These are phyloP conservation scores for Sanghuangporus baumii DNA, from an alignment of 1,284 basidiomycete genomes.

Conservation along the genomic window DNA sequence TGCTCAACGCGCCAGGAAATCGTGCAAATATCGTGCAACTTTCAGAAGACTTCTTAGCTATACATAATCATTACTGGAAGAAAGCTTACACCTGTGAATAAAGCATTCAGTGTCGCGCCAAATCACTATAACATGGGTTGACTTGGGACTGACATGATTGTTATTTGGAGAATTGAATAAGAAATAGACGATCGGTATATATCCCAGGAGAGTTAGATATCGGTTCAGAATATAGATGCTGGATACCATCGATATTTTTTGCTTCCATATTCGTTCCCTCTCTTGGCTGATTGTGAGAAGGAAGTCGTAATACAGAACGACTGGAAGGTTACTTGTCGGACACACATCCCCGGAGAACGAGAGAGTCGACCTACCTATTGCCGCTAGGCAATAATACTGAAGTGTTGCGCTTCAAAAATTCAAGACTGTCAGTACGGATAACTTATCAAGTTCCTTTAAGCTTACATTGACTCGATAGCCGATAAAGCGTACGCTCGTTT, in stretches of 20 bases:
- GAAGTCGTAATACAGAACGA: slow-evolving; percentile 14
- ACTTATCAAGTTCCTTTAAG: background rate
- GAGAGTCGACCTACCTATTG: background rate
- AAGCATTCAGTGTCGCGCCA: background rate
- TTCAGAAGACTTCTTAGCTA: background rate
- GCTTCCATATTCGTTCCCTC: slow-evolving; percentile 9
- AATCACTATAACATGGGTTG: background rate
- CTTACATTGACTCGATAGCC: slow-evolving; percentile 1
- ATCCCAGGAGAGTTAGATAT: slow-evolving; percentile 13
- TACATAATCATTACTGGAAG: background rate
- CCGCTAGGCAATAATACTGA: slow-evolving; percentile 13
- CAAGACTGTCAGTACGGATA: background rate
- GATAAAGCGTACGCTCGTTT: background rate
- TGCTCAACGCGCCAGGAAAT: slow-evolving; percentile 13
- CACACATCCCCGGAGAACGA: background rate
- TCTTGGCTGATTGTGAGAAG: slow-evolving; percentile 6
- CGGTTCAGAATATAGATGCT: slow-evolving; percentile 13
- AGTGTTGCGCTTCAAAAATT: background rate
- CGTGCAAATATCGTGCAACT: slow-evolving; percentile 12
- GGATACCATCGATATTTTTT: slow-evolving; percentile 4
- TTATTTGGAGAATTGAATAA: slow-evolving; percentile 14
- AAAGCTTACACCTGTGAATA: slow-evolving; percentile 9
- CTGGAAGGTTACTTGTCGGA: background rate
- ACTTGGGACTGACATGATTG: slow-evolving; percentile 5
- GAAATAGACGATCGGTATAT: slow-evolving; percentile 11